phyloP scores from a whole-genome alignment of 1,139 yeast species.

The Kazachstania sp. region DNA sequence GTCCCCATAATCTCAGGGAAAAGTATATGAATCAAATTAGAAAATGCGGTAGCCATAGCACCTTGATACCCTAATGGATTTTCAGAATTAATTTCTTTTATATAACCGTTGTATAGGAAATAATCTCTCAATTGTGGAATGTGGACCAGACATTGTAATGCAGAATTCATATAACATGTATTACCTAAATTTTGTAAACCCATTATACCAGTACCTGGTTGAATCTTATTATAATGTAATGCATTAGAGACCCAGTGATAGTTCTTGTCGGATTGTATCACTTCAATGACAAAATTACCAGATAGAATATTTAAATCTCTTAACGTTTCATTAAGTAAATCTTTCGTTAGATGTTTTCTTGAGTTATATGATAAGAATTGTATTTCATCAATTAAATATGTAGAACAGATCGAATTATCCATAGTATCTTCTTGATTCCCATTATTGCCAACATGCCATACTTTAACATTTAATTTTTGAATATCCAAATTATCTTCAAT shows the following conservation, averaged over 20 bases:
- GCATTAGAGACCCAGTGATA: slow-evolving; percentile 34
- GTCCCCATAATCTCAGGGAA: slow-evolving; percentile 32
- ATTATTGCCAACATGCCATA: slow-evolving; percentile 25
- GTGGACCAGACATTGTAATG: slow-evolving; percentile 82
- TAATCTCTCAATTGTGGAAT: slow-evolving; percentile 76
- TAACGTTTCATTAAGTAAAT: slow-evolving; percentile 12
- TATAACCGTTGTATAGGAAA: slow-evolving; percentile 55
- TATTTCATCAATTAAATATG: slow-evolving; percentile 25
- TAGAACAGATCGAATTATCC: slow-evolving; percentile 7
- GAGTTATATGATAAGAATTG: slow-evolving; percentile 23
- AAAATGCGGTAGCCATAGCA: slow-evolving; percentile 69
- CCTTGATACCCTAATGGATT: slow-evolving; percentile 88
- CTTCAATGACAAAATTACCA: slow-evolving; percentile 30
- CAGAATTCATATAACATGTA: slow-evolving; percentile 95
- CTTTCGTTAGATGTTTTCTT: slow-evolving; percentile 21
- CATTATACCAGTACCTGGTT: slow-evolving; percentile 39
- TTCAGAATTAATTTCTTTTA: slow-evolving; percentile 56
- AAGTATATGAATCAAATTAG: slow-evolving; percentile 50
- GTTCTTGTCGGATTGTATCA: slow-evolving; percentile 18
- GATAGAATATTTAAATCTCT: slow-evolving; percentile 17
- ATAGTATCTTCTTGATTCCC: slow-evolving; percentile 5
- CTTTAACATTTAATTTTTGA: slow-evolving; percentile 19
- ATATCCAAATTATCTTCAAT: slow-evolving; percentile 20
- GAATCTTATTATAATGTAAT: slow-evolving; percentile 25
- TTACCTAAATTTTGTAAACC: slow-evolving; percentile 85